These are phyloP conservation scores for Starmerella vitae DNA, from an alignment of 805 yeast species.

Conservation along the genomic window DNA sequence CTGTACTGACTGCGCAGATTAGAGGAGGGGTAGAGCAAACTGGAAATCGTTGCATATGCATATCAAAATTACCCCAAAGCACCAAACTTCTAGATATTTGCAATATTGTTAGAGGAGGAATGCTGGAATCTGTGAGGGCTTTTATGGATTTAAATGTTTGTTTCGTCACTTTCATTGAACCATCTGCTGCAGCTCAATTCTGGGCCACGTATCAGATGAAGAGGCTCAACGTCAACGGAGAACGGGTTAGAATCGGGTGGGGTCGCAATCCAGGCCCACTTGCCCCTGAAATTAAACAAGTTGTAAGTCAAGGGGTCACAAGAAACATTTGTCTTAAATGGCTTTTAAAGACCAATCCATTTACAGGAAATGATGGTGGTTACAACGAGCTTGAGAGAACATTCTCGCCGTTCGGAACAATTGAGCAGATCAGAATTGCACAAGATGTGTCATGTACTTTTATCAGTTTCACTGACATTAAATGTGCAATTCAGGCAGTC, in stretches of 20 bases:
- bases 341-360: not conserved
- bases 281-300: slow-evolving; percentile 71
- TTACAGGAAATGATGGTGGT: not conserved
- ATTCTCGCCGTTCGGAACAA: slow-evolving; percentile 76
- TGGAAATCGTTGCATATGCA: slow-evolving; percentile 85
- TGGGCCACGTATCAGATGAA: slow-evolving; percentile 87
- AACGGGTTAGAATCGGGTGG: slow-evolving; percentile 91
- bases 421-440: slow-evolving; percentile 84
- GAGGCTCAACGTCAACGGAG: slow-evolving; percentile 72
- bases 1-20: slow-evolving; percentile 90
- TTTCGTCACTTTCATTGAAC: slow-evolving; percentile 89
- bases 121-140: slow-evolving; percentile 68
- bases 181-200: slow-evolving; percentile 94
- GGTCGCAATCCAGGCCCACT: slow-evolving; percentile 93
- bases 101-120: slow-evolving; percentile 91
- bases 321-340: slow-evolving; percentile 64
- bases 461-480: slow-evolving; percentile 80
- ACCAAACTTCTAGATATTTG: slow-evolving; percentile 86
- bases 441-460: slow-evolving; percentile 80
- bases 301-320: slow-evolving; percentile 87
- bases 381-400: not conserved
- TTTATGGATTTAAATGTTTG: slow-evolving; percentile 80
- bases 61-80: slow-evolving; percentile 81
- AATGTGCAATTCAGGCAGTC: slow-evolving; percentile 81
- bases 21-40: slow-evolving; percentile 87